Base-by-base conservation (phyloP, 768 basidiomycete species). In the Lactifluus piperatus region DNA sequence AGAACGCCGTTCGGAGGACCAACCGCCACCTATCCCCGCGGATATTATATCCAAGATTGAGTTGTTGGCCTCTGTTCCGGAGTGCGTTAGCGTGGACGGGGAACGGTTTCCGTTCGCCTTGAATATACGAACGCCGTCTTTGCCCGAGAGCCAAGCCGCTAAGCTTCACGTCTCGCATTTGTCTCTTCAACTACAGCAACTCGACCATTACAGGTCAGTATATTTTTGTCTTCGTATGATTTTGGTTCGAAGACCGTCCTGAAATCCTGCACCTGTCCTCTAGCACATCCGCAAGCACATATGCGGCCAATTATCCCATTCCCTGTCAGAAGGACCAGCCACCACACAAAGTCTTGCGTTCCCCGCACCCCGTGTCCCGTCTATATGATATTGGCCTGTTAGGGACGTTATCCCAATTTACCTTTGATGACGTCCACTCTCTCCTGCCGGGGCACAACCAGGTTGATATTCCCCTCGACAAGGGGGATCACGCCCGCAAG, bases 201-300 rank as follows among this genome's bases (percentile, higher is more conserved):
- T 73, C 41, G 90, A 92, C 66, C 76, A 76, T 54, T 85, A 77
- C 70, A 77, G 85, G 89, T n/a, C n/a, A n/a, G n/a, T 89, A 65
- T 34, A 80, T 67, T 44, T 53, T 29, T 27, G 24, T 22, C 50
- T 20, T 34, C 27, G 43, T 57, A 4, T 44, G 22, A 11, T 16
- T 9, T 11, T n/a, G n/a, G n/a, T 49, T 43, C 18, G 5, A 30
- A 11, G 8, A 37, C n/a, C 4, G 18, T 14, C 26, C 14, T 37
- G 24, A 5, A 49, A 29, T 4, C 13, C 20, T 32, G 18, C 24
- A 37, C 22, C 2, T 5, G 24, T 29, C 8, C 27, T 37, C 24
- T 52, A 74, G 70, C 18, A 66, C 71, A 8, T 71, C 76, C n/a
- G 73, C 76, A 18, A 54, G 70, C 18, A 70, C 74, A 27, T 82